Conservation (phyloP, 2,329 filamentous ascomycete genomes). For the Alternaria sp. region DNA sequence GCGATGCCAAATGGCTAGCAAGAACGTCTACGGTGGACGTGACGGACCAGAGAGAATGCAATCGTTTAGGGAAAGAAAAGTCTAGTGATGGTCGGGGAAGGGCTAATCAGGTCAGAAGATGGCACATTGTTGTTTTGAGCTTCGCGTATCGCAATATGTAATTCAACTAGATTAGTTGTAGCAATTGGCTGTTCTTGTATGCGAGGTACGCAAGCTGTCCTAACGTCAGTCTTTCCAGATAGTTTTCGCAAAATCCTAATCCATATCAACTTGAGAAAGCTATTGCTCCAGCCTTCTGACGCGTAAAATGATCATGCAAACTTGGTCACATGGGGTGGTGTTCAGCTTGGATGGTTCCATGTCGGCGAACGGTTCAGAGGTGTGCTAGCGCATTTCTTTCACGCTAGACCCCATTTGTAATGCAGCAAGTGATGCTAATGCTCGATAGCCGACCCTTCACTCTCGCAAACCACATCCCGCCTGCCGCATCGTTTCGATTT, state of each 20-base stretch:
- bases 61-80: neutral
- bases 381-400: neutral
- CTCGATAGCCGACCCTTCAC: slow-evolving; percentile 18
- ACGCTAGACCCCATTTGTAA: slow-evolving; percentile 16
- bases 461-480: slow-evolving; percentile 19
- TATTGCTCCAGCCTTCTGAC: neutral
- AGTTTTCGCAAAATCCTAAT: neutral
- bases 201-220: neutral
- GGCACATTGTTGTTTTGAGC: neutral
- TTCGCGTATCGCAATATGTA: neutral
- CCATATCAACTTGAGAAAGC: neutral
- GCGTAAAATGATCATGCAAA: neutral
- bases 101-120: neutral
- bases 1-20: neutral
- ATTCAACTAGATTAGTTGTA: neutral
- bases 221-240: neutral
- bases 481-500: slow-evolving; percentile 8
- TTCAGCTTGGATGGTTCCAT: neutral
- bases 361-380: neutral
- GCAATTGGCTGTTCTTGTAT: neutral
- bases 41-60: neutral
- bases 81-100: neutral
- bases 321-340: neutral
- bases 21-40: neutral
- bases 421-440: slow-evolving; percentile 23